These are phyloP conservation scores for Pseudopyricularia cyperi DNA, from an alignment of 2,329 filamentous ascomycete species.

Conservation along the genomic window DNA sequence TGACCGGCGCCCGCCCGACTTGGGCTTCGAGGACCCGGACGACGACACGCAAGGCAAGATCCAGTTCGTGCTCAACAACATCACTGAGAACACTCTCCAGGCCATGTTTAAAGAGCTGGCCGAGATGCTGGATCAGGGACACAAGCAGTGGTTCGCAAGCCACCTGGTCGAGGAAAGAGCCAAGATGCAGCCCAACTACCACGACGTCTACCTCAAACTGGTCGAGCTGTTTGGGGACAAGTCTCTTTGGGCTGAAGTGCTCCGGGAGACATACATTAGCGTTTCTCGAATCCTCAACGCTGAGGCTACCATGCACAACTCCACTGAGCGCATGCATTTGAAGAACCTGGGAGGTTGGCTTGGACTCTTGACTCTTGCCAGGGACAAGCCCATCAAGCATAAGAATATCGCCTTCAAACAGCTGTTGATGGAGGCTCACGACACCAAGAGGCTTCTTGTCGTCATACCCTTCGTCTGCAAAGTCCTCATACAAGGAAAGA, in stretches of 20 bases:
- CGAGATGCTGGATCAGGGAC: constrained; percentile 62
- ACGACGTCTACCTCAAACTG: constrained; percentile 82
- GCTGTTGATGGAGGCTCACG: constrained; percentile 81
- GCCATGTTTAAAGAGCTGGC: constrained; percentile 73
- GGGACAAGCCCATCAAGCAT: constrained; percentile 90
- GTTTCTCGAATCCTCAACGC: constrained; percentile 81
- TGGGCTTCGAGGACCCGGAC: constrained; percentile 67
- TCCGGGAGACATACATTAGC: constrained; percentile 84
- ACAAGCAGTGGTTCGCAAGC: constrained; percentile 92
- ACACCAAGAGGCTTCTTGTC: constrained; percentile 80
- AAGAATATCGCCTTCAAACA: constrained; percentile 97
- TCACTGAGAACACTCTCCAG: constrained; percentile 78
- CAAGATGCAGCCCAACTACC: constrained; percentile 95
- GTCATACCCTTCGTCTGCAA: constrained; percentile 98
- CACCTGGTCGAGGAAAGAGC: constrained; percentile 93
- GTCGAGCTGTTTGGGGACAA: constrained; percentile 72
- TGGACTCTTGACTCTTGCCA: constrained; percentile 80
- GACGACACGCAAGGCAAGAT: constrained; percentile 85
- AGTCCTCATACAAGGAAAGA: constrained; percentile 71
- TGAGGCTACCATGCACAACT: constrained; percentile 71
- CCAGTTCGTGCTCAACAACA: constrained; percentile 91
- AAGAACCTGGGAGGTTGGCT: constrained; percentile 94
- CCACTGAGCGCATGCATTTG: constrained; percentile 72
- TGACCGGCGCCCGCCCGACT: constrained; percentile 50
- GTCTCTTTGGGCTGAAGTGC: constrained; percentile 72